A percentile compares a stretch with the other conserved stretches of the same genome.
Conservation (phyloP, 495 filamentous ascomycete species). For the Neurospora sp. region DNA sequence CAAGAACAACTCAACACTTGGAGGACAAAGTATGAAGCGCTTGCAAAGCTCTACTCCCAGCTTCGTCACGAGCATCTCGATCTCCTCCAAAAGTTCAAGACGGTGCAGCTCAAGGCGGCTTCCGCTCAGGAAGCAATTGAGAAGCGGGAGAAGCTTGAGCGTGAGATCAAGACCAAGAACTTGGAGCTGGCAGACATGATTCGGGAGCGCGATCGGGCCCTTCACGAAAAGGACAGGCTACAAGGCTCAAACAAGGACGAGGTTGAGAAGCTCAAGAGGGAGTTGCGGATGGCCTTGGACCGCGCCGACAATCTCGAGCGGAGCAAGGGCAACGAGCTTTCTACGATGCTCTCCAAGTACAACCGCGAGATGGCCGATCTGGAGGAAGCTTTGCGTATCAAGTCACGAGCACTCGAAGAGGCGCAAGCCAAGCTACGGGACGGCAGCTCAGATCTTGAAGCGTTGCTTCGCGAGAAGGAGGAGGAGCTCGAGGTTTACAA, state of each 20-base stretch:
- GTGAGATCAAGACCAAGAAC: constrained; percentile 98
- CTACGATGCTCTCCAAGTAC: constrained; percentile 86
- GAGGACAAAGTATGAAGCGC: constrained; percentile 90
- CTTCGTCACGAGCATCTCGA: constrained; percentile 92
- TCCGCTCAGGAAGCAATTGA: constrained; percentile 97
- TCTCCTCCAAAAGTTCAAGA: constrained; percentile 87
- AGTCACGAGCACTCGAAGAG: constrained; percentile 83
- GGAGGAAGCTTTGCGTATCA: constrained; percentile 83
- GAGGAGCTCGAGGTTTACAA: constrained; percentile 96
- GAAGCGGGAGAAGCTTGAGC: constrained; percentile 83
- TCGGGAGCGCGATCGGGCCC: constrained; percentile 85
- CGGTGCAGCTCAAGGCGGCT: constrained; percentile 88
- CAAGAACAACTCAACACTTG: constrained; percentile 96
- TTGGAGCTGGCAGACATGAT: constrained; percentile 98
- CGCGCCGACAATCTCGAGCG: constrained; percentile 88
- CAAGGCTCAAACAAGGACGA: constrained; percentile 85
- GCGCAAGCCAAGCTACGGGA: constrained; percentile 64
- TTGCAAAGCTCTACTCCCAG: constrained; percentile 95
- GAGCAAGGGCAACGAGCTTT: constrained; percentile 87
- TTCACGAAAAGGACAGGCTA: constrained; percentile 81
- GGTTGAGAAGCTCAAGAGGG: constrained; percentile 91
- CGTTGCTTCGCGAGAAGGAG: constrained; percentile 80
- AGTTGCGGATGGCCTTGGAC: constrained; percentile 84
- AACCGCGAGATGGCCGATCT: constrained; percentile 95
- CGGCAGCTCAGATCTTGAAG: constrained; percentile 74